Percentiles rank a stretch among this genome's conserved stretches.
These are phyloP conservation scores for Annona cherimola DNA, from an alignment of 164 flowering plant genomes.

Conservation along the genomic window DNA sequence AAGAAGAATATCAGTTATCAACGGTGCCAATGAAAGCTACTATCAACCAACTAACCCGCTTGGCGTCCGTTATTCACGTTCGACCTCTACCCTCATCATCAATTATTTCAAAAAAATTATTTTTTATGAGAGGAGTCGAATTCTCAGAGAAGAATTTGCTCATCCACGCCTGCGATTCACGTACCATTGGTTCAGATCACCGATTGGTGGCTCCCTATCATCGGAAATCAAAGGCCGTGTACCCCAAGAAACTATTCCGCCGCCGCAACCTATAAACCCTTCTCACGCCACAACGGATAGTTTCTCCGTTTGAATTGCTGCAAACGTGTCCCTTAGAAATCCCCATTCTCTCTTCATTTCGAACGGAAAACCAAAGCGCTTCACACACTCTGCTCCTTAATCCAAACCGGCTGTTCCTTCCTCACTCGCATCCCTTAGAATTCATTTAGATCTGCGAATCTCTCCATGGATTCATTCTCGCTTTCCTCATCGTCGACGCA, in stretches of 20 bases:
- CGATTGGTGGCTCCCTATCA: not conserved
- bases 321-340: not conserved
- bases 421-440: not conserved
- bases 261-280: not conserved
- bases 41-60: too few relatives aligned
- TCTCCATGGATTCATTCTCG: slow-evolving; percentile 48
- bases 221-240: not conserved
- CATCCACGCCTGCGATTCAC: not conserved
- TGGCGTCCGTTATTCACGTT: too few relatives aligned
- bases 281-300: slow-evolving; percentile 30
- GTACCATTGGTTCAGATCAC: not conserved
- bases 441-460: not conserved
- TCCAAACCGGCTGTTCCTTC: slow-evolving; percentile 2
- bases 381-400: not conserved
- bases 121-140: not conserved
- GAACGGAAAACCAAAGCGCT: not conserved
- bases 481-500: slow-evolving; percentile 26
- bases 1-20: too few relatives aligned
- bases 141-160: not conserved
- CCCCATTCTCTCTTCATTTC: not conserved
- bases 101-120: too few relatives aligned
- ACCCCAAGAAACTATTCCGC: not conserved
- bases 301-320: slow-evolving; percentile 12
- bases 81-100: too few relatives aligned
- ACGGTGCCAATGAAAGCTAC: too few relatives aligned